Evolutionary conservation across 2,329 filamentous ascomycete species (phyloP), one percentile per base, ranked within the genome.

Genomic region (Fusarium sp.): DNA sequence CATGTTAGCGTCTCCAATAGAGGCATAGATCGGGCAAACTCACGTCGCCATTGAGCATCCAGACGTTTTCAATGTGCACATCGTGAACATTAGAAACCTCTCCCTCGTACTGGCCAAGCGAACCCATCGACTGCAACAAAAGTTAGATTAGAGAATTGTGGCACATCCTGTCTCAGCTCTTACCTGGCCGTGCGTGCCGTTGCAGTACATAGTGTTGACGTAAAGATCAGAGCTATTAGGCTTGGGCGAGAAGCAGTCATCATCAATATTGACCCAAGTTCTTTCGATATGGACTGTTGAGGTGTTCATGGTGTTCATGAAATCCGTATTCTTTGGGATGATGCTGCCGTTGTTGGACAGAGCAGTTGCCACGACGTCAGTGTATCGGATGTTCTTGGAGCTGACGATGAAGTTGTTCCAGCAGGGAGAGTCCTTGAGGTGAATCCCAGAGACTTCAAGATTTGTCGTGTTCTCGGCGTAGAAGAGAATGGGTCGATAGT

Each of bases 351-450:
- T 81, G 53, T 81, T 81, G 16, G 85, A 87, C 16, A 81, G 78
- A 0, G 85, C 84, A 11, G 86, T 86, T 56, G 86, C 85, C 20
- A 83, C 81, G 6, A 89, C 81, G 61, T 87, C 80, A 38, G 84
- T 83, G 61, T 86, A 87, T 2, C 82, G 80, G 54, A 88, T 78
- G 64, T 87, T 84, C 73, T 87, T 79, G 46, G 81, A 87, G 31
- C 83, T 83, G 13, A 89, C 85, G 34, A 89, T 79, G 69, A 89
- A 89, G 73, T 87, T 90, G 2, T 84, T 88, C 87, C 87, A 89
- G 79, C 86, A 88, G 1, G 87, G 87, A 0, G 86, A 88, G 74
- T 88, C 85, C 64, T 87, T 84, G 70, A 89, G 82, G 14, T 85
- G 83, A 58, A 89, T 87, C 1, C 87, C 87, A 34, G 85, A 82